Conservation (phyloP, 176 grass and related monocot genomes). For the Canna indica region DNA sequence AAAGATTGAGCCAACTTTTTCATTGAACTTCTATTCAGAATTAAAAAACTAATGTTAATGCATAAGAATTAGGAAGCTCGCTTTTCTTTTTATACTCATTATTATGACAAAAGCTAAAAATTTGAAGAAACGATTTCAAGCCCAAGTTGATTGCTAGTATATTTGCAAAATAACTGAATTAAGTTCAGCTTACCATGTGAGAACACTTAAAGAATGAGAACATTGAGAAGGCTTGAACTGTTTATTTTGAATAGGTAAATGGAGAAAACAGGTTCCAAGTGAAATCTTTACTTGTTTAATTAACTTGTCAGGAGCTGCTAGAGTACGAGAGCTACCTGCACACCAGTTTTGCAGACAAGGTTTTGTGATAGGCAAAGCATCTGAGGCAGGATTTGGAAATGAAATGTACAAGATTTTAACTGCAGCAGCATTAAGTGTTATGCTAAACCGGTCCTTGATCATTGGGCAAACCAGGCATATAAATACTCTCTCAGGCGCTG, state of each 20-base stretch:
- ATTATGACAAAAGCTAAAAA: not conserved
- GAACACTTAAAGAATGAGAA: not conserved
- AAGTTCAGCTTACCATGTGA: not conserved
- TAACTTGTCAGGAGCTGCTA: conserved; percentile 59
- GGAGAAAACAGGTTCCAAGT: conserved; percentile 9
- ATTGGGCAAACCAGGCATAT: conserved; percentile 95
- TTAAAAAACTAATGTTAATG: too few relatives aligned
- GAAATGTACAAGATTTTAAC: conserved; percentile 98
- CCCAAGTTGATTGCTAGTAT: not conserved
- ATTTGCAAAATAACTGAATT: not conserved
- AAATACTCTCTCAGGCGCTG: conserved; percentile 31
- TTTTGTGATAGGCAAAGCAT: conserved; percentile 91
- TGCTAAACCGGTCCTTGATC: conserved; percentile 92
- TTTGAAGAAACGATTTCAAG: not conserved
- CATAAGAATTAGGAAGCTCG: not conserved
- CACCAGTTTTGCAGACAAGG: conserved; percentile 77
- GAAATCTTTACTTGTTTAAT: conserved; percentile 40
- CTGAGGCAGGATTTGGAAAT: conserved; percentile 91
- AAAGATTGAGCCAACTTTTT: too few relatives aligned
- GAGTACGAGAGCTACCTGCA: conserved; percentile 58
- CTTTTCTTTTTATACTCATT: not conserved
- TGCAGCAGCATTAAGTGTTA: conserved; percentile 71
- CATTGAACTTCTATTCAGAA: too few relatives aligned
- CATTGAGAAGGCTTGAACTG: not conserved
- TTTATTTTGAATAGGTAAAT: conserved; percentile 14